A percentile compares a stretch with the other conserved stretches of the same genome.
Evolutionary conservation across 371 early-diverging fungal genomes (phyloP).

Genomic region (Mortierella sp.): DNA sequence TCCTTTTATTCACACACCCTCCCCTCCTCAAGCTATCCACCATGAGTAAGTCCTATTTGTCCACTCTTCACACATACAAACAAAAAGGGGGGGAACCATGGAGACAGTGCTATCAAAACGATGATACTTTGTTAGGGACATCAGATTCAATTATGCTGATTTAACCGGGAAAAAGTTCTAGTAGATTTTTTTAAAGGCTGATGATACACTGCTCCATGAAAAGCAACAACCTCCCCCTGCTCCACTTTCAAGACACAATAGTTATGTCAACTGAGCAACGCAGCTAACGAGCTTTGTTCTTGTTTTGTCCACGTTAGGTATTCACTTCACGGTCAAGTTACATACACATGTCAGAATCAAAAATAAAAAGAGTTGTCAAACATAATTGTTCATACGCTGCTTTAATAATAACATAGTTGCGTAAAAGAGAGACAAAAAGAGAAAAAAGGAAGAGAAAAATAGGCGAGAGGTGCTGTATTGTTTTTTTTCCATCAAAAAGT

Average conservation of each 20-base stretch:
- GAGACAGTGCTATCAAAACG: neutral
- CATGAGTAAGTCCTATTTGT: neutral
- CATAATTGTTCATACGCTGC: neutral
- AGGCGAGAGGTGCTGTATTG: neutral
- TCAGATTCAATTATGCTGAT: neutral
- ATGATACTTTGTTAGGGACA: slow-evolving; percentile 11
- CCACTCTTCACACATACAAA: neutral
- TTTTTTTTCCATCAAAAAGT: neutral
- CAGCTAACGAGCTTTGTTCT: neutral
- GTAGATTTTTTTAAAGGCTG: neutral
- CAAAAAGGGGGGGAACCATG: neutral
- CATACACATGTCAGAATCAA: no score
- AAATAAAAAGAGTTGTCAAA: neutral
- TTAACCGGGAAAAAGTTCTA: neutral
- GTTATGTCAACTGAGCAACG: no score
- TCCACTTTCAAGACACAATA: no score
- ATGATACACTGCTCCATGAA: no score
- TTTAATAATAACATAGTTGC: neutral
- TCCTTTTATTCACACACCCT: neutral
- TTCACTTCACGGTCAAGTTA: neutral
- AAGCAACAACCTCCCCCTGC: no score
- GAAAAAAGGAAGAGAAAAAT: neutral
- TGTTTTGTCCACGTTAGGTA: neutral
- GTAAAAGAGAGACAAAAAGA: neutral
- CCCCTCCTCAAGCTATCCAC: neutral